Evolutionary conservation across 768 basidiomycete species (phyloP), one percentile per base, ranked within the genome.

Genomic region (Mycena pura): DNA sequence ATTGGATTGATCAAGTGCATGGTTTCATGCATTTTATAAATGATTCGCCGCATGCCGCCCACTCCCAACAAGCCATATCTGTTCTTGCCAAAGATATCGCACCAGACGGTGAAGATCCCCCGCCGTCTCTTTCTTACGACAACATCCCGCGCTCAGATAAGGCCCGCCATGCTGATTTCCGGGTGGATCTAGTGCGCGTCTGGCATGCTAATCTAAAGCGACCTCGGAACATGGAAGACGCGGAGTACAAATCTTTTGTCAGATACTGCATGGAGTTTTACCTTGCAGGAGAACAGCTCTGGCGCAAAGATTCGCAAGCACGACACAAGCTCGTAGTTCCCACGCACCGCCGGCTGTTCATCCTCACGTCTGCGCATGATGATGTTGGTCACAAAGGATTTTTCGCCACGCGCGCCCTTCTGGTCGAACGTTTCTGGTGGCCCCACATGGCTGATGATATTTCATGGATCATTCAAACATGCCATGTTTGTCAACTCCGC

Each of bases 381-480:
- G 32, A 57, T 5, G 19, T 65, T 19, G 72, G 73, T 0, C 72
- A 75, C 48, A 67, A 63, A 48, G 73, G 73, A 0, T 63, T 74
- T 40, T 74, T 65, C 38, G 44, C 71, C 0, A 70, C 66, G 2
- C 32, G 46, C 10, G 19, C 40, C 0, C 67, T 52, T 8, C 22
- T 77, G 1, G 22, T 22, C 2, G 69, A 73, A 36, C 59, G 68
- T 0, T 75, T 72, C 55, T 77, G 75, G n/a, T 61, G 72, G 69
- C 70, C 72, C 0, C 36, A 51, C 0, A 45, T 72, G 14, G 43
- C 39, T 0, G 32, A 68, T 1, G 56, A 71, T 11, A n/a, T 73
- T 0, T 41, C 45, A 0, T 72, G 69, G 63, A 72, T 64, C 32
- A 50, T 72, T 15, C 46, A 56, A 3, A 66, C 70, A 3, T 53